phyloP scores from a whole-genome alignment of 1,284 basidiomycete species.

The Ganoderma lucidum region DNA sequence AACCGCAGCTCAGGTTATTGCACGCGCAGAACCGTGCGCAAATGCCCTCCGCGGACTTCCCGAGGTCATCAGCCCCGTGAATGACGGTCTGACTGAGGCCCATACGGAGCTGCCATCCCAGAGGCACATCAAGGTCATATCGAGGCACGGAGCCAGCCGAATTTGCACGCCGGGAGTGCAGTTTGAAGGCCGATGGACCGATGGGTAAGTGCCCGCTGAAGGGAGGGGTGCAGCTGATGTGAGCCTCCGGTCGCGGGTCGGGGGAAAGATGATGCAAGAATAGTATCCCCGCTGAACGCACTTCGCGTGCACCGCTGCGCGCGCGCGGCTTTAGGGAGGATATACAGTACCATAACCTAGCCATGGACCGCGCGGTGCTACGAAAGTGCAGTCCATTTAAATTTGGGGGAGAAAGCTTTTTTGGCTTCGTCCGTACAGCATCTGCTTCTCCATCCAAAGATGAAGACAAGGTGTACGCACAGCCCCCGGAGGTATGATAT shows the following conservation, averaged over 20 bases:
- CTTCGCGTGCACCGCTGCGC: neutral
- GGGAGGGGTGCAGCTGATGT: neutral
- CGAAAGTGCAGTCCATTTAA: neutral
- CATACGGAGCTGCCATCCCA: neutral
- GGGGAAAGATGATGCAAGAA: slow-evolving; percentile 7
- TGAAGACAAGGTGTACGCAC: neutral
- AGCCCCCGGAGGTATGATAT: neutral
- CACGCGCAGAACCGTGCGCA: neutral
- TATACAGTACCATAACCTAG: neutral
- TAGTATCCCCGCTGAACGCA: neutral
- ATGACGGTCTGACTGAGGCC: neutral
- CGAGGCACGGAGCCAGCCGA: neutral
- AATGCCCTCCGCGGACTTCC: neutral
- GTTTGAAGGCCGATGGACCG: slow-evolving; percentile 3
- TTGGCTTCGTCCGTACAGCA: neutral
- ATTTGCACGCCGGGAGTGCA: neutral
- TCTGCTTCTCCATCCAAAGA: neutral
- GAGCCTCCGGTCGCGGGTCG: slow-evolving; percentile 1
- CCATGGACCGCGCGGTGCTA: neutral
- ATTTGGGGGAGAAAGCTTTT: neutral
- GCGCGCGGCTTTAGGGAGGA: neutral
- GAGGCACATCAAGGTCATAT: neutral
- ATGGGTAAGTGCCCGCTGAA: neutral
- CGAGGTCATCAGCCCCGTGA: neutral
- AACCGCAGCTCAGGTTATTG: neutral